Conservation (phyloP, 2,329 filamentous ascomycete species). For the Colletotrichum agaves region DNA sequence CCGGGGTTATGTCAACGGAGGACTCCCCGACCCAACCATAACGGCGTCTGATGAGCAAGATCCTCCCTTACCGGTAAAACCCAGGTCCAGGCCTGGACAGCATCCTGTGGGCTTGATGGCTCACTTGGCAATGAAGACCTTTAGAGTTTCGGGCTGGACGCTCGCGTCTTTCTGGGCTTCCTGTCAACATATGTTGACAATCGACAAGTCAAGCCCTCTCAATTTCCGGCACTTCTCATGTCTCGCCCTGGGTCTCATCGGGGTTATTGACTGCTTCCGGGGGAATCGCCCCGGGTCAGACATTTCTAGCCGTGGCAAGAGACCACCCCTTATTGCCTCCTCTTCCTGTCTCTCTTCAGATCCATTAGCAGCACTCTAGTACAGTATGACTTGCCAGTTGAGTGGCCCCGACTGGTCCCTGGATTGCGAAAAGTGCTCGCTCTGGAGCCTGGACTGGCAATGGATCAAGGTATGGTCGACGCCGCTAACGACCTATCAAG, state of each 20-base stretch:
- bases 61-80: constrained; percentile 1
- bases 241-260: neutral
- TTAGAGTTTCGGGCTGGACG: constrained; percentile 1
- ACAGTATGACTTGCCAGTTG: neutral
- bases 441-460: neutral
- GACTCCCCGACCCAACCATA: neutral
- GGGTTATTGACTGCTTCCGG: constrained; percentile 2
- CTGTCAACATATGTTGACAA: no score
- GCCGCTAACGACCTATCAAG: constrained; percentile 3
- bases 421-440: neutral
- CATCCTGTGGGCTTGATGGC: neutral
- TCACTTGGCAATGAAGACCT: neutral
- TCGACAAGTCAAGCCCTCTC: neutral
- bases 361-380: neutral
- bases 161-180: neutral
- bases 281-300: neutral
- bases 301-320: constrained; percentile 12
- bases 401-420: neutral
- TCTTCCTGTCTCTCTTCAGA: no score
- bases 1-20: neutral
- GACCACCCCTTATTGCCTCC: neutral
- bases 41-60: neutral
- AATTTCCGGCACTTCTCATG: neutral
- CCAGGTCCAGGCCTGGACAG: neutral
- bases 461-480: constrained; percentile 6